Base-by-base conservation (phyloP, 305 asterid species). In the Fraxinus sp. region DNA sequence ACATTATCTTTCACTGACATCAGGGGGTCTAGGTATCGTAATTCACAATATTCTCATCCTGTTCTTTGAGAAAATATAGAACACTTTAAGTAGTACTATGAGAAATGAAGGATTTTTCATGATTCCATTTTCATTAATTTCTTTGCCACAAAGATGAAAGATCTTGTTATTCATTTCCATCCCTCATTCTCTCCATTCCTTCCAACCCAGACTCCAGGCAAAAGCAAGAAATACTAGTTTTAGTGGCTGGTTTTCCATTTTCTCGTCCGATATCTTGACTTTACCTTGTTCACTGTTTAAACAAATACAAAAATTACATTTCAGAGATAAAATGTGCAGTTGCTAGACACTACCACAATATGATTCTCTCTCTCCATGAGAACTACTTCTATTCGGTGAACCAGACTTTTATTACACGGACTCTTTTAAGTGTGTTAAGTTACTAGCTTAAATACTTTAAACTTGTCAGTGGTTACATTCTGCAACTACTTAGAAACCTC, bases 11-110 rank as follows among this genome's bases (percentile, higher is more conserved):
- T 66, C 94, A 77, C 49, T 94, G 73, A 87, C 98, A 84, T 85
- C 98, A 5, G 99, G 99, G 62, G 99, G 98, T 88, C 90, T 96
- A 88, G 99, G 99, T 96, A 90, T 14, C 43, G 14, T 52, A 43
- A 6, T 30, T 16, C 36, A 73, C 73, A 33, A 46, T 2, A 7
- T 81, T 82, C 41, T 46, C 33, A 33, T 82, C 46, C 32, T 66
- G 76, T 32, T 66, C 41, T 70, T 28, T 26, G 41, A 70, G 75
- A 2, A 68, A 14, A 70, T 70, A 74, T 22, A 83, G 46, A 32
- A 64, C 26, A 73, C 28, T 32, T 30, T 20, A 35, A 13, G 76
- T 77, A 5, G 16, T 71, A 81, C 46, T 57, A 7, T 18, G 81
- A 32, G 79, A 79, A n/a, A 26, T 57, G 13, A 26, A 64, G 64